Evolutionary conservation across 129 eudicot genomes (phyloP), one percentile per base, ranked within the genome.

Genomic region (Chrysanthemum lavandulifolium): DNA sequence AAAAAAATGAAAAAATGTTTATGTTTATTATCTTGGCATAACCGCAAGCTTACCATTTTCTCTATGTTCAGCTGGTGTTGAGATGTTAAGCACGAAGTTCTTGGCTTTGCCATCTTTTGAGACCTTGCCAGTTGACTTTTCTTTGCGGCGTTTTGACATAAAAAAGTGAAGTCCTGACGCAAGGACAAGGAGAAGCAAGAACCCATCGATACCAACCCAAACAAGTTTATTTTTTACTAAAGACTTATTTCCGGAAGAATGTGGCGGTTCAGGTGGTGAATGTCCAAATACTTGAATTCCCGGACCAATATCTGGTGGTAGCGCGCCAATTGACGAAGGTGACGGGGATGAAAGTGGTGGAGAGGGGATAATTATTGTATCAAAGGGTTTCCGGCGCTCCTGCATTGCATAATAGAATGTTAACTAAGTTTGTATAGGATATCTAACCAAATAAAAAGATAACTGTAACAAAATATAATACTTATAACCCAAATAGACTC

Each of bases 311-410:
- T 85, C 82, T 47, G 90, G 87, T 65, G 92, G 80, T 60, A 64
- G 81, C 3, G 86, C 85, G 29, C 77, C 86, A 61, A 80, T 75
- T 25, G 89, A 84, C 13, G 92, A 18, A 31, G 81, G 76, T 73
- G 86, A 82, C 23, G 96, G 92, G 19, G 90, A 68, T 13, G 71
- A 67, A 13, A 78, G 59, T 27, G 90, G 91, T 10, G 96, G 92
- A 64, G 96, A 83, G 50, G 95, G 85, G 47, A 93, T 71, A 63
- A 86, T 67, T 10, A 85, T 87, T 68, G 96, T 93, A 79, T 93
- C 89, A 65, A 93, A 93, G 25, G 98, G 71, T 93, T 93, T 67
- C 98, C 98, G 6, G 78, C 68, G 73, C 83, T 75, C 66, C 98
- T 93, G 97, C 82, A 79, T 55, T 55, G 29, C 48, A 53, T 79